Evolutionary conservation across 441 rosid genomes (phyloP).

Genomic region (Populus tomentosa): DNA sequence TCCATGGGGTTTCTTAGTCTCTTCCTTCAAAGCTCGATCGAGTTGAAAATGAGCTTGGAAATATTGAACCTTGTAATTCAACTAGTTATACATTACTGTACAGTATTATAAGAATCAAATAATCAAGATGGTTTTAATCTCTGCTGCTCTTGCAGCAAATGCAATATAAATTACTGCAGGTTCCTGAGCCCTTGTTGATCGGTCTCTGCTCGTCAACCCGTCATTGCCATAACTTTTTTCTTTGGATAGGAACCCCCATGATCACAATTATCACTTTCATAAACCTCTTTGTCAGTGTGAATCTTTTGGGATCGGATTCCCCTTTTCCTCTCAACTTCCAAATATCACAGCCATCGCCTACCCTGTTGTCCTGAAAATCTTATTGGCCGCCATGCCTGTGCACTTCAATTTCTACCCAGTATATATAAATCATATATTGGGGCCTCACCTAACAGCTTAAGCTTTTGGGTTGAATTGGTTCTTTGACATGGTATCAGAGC

Average conservation of each 20-base stretch:
- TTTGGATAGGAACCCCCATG: not conserved
- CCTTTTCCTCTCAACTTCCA: no score
- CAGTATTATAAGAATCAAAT: not conserved
- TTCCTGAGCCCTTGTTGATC: no score
- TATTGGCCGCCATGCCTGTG: not conserved
- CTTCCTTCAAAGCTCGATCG: not conserved
- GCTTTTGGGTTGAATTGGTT: no score
- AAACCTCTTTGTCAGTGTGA: not conserved
- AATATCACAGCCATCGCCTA: not conserved
- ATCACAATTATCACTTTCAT: not conserved
- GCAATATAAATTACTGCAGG: not conserved
- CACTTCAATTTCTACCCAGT: not conserved
- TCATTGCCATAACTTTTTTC: no score
- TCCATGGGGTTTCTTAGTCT: conserved; percentile 3
- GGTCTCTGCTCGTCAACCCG: no score
- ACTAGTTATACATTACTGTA: not conserved
- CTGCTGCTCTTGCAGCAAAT: not conserved
- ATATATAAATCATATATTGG: no score
- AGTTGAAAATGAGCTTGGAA: not conserved
- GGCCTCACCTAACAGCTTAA: no score
- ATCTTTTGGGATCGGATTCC: no score
- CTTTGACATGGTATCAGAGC: no score
- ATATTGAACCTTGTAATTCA: conserved; percentile 9
- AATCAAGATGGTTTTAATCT: not conserved
- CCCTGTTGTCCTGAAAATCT: not conserved